Conservation (phyloP, 768 basidiomycete species). For the Paxillus ammoniavirescens region DNA sequence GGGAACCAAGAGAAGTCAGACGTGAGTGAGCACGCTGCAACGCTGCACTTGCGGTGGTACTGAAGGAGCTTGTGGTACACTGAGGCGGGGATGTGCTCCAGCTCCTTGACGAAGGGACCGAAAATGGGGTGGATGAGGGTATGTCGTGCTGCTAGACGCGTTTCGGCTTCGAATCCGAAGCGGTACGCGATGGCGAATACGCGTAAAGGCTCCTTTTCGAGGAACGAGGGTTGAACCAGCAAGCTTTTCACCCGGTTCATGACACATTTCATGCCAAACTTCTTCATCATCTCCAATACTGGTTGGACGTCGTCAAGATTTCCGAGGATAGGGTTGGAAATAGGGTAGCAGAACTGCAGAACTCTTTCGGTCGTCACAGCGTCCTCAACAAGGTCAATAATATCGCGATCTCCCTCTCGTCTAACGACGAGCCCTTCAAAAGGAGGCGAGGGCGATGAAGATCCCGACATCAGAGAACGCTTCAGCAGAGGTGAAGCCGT, state of each 20-base stretch:
- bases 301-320: constrained; percentile 35
- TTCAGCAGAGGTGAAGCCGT: constrained; percentile 43
- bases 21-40: constrained; percentile 29
- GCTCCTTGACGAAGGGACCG: constrained; percentile 34
- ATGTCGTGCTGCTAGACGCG: constrained; percentile 33
- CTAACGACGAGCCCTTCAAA: constrained; percentile 23
- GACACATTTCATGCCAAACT: constrained; percentile 38
- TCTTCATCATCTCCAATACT: constrained; percentile 35
- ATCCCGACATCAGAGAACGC: constrained; percentile 24
- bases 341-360: constrained; percentile 38
- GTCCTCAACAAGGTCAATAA: constrained; percentile 34
- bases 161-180: constrained; percentile 33
- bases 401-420: constrained; percentile 22
- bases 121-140: constrained; percentile 37
- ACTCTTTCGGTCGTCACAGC: constrained; percentile 29
- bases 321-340: constrained; percentile 30
- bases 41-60: constrained; percentile 35
- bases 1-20: constrained; percentile 38
- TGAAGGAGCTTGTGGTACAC: constrained; percentile 36
- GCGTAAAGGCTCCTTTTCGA: constrained; percentile 33
- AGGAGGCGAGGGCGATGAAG: constrained; percentile 28
- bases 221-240: constrained; percentile 24
- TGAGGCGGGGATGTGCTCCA: constrained; percentile 37
- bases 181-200: constrained; percentile 40
- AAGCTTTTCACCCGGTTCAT: constrained; percentile 28